Base-by-base conservation (phyloP, 352 stramenopile species). In the Sclerospora graminicola region DNA sequence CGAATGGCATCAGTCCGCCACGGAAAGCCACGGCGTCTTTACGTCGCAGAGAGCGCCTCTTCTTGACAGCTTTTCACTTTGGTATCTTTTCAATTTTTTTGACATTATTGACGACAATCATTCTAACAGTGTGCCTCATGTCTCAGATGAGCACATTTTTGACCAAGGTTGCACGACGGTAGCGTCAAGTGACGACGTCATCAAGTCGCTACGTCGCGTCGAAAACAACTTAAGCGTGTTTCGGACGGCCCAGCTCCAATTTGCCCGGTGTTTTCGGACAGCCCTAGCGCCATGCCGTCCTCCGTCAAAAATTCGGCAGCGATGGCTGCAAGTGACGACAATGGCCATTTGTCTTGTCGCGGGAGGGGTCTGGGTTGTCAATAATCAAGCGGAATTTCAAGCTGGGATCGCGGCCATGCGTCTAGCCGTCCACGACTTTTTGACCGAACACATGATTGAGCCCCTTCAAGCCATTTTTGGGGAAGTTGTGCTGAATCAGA, bases 401-500 rank as follows among this genome's bases (percentile, higher is more conserved):
- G 63, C 69, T 5, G 73, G 65, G 0, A 56, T 78, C 10, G 45
- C 37, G 6, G 76, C 65, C 2, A 52, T 70, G 34, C 68, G 62
- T 29, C 37, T 45, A 0, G 56, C 68, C 2, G 30, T 84, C 20
- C 63, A 71, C 21, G 74, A 87, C n/a, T 89, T 89, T 31, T 40
- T 89, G 31, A 79, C 55, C 26, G 74, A 89, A 49, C 77, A 89
- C 54, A 85, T 85, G 77, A 46, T 87, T 41, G 77, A 86, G 45
- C 77, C 77, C 6, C 48, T 87, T 1, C 60, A 85, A 70, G 77
- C 77, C 2, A 91, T 91, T 41, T 71, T 89, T 7, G 62, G 45
- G 19, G 80, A 91, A 47, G 63, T 91, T 18, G 57, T 91, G n/a
- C 41, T 91, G 33, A 91, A 89, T 55, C 69, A 89, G 41, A 91